These are phyloP conservation scores for Prunella vulgaris DNA, from an alignment of 257 asterid species.

Conservation along the genomic window DNA sequence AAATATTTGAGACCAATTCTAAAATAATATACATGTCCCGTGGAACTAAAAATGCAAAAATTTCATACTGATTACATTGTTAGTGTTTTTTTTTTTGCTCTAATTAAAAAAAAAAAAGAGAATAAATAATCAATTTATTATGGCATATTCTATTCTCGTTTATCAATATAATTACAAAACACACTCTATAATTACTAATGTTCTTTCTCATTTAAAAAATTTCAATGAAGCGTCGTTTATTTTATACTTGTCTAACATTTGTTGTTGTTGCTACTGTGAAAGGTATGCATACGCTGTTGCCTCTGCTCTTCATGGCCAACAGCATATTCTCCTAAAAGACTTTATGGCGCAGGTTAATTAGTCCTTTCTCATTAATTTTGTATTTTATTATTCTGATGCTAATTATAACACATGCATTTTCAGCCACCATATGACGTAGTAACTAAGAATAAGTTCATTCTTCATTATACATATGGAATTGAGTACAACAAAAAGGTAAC, in stretches of 20 bases:
- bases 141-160: too few relatives aligned
- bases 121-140: too few relatives aligned
- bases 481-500: constrained; percentile 50
- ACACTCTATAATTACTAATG: too few relatives aligned
- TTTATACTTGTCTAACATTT: neutral
- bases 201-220: too few relatives aligned
- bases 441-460: constrained; percentile 37
- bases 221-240: neutral
- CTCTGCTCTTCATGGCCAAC: constrained; percentile 64
- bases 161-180: too few relatives aligned
- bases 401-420: constrained; percentile 2
- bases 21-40: too few relatives aligned
- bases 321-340: constrained; percentile 47
- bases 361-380: neutral
- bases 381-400: neutral
- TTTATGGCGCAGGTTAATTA: constrained; percentile 54
- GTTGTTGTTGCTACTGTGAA: neutral
- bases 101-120: too few relatives aligned
- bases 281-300: constrained; percentile 74
- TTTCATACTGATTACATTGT: too few relatives aligned
- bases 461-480: constrained; percentile 53
- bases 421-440: constrained; percentile 67
- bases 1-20: too few relatives aligned
- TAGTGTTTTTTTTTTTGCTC: too few relatives aligned
- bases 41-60: too few relatives aligned